Percentiles rank a stretch among this genome's conserved stretches.
Conservation (phyloP, 2,329 filamentous ascomycete genomes). For the Colletotrichum tropicicola region DNA sequence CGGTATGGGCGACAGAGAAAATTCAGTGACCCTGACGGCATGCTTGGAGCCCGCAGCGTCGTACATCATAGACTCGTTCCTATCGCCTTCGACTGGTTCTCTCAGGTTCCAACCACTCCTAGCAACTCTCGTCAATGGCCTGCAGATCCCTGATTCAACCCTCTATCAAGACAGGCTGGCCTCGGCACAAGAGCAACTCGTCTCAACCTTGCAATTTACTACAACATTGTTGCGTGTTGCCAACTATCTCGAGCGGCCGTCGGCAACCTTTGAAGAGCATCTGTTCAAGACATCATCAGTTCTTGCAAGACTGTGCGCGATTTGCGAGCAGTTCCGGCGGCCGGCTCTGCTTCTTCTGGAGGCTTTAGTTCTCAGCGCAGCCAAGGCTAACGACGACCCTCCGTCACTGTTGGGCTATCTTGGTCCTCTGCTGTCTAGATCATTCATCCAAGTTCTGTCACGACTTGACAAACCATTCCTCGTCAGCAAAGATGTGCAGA, state of each 20-base stretch:
- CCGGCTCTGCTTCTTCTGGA: slow-evolving; percentile 76
- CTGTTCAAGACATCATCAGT: slow-evolving; percentile 84
- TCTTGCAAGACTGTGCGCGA: slow-evolving; percentile 79
- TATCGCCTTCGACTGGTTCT: slow-evolving; percentile 74
- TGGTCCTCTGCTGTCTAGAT: slow-evolving; percentile 82
- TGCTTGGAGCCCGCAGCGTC: slow-evolving; percentile 77
- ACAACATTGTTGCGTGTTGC: slow-evolving; percentile 77
- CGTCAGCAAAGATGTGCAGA: slow-evolving; percentile 69
- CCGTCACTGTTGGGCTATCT: slow-evolving; percentile 95
- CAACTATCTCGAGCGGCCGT: slow-evolving; percentile 68
- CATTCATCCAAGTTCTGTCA: slow-evolving; percentile 82
- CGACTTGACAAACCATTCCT: slow-evolving; percentile 80
- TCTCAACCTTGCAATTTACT: slow-evolving; percentile 71
- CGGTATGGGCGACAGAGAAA: slow-evolving; percentile 72
- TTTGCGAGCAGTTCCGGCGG: slow-evolving; percentile 71
- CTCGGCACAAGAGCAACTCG: slow-evolving; percentile 70
- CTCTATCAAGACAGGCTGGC: slow-evolving; percentile 64
- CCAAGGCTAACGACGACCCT: slow-evolving; percentile 75
- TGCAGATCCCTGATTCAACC: slow-evolving; percentile 68
- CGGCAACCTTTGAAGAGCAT: slow-evolving; percentile 76
- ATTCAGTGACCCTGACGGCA: slow-evolving; percentile 58
- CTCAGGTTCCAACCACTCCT: slow-evolving; percentile 82
- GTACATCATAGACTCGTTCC: slow-evolving; percentile 80
- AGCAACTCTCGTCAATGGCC: slow-evolving; percentile 71
- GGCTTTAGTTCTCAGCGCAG: slow-evolving; percentile 75